These are phyloP conservation scores for Pyrrhoderma noxium DNA, from an alignment of 1,284 basidiomycete species.

Conservation along the genomic window DNA sequence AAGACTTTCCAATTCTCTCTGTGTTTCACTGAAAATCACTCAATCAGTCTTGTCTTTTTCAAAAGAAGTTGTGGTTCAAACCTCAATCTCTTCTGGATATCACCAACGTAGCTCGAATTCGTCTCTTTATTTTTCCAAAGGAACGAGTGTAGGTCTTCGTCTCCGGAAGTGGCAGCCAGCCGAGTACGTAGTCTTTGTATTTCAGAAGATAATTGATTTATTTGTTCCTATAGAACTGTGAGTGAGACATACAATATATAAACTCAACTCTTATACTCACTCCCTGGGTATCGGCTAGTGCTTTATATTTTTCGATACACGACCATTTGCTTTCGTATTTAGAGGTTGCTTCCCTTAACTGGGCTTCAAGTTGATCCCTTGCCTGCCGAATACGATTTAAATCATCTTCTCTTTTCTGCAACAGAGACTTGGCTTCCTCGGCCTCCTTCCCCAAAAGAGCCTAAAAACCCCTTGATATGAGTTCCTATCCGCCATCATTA, in stretches of 20 bases:
- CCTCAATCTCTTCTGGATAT: constrained; percentile 53
- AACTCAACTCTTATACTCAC: constrained; percentile 34
- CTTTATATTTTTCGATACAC: constrained; percentile 67
- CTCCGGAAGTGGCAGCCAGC: constrained; percentile 67
- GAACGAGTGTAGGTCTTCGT: constrained; percentile 68
- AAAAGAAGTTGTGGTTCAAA: constrained; percentile 31
- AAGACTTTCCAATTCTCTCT: constrained; percentile 10
- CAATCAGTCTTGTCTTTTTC: constrained; percentile 33
- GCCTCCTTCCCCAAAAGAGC: constrained; percentile 14
- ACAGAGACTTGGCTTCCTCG: constrained; percentile 44
- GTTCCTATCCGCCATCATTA: too few species aligned
- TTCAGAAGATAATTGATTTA: constrained; percentile 69
- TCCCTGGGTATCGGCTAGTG: constrained; percentile 60
- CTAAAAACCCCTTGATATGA: neutral
- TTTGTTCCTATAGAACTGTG: constrained; percentile 54
- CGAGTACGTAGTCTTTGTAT: constrained; percentile 68
- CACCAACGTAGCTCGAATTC: constrained; percentile 55
- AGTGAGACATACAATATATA: constrained; percentile 17
- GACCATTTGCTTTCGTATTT: constrained; percentile 57
- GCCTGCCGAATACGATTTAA: constrained; percentile 71
- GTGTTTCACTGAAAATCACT: constrained; percentile 3
- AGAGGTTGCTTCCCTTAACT: constrained; percentile 66
- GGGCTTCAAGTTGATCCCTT: constrained; percentile 70
- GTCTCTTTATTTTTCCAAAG: constrained; percentile 54
- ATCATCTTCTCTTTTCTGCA: constrained; percentile 69